Evolutionary conservation across 2,329 filamentous ascomycete species (phyloP).

Genomic region (Helotiales sp.): DNA sequence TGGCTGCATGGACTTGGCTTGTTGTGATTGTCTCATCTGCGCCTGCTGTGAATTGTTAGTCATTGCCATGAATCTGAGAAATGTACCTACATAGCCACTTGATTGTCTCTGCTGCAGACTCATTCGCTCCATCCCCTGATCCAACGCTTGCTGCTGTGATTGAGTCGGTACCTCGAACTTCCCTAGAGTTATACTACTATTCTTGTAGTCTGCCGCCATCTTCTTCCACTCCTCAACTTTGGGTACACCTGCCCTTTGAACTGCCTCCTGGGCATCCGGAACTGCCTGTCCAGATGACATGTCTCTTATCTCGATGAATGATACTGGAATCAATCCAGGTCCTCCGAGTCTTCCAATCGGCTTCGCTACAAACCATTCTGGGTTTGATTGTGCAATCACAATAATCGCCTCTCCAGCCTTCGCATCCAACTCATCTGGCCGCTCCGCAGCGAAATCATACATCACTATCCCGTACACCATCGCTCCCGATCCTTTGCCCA

Average conservation of each 20-base stretch:
- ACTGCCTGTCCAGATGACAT: constrained; percentile 87
- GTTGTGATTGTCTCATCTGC: constrained; percentile 29
- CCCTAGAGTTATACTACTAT: constrained; percentile 94
- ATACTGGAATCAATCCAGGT: constrained; percentile 92
- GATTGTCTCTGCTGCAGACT: constrained; percentile 64
- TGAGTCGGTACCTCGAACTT: constrained; percentile 70
- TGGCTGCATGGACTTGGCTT: constrained; percentile 25
- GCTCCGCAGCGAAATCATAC: constrained; percentile 93
- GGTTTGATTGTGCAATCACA: constrained; percentile 96
- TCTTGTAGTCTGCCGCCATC: constrained; percentile 99
- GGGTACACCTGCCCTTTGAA: constrained; percentile 85
- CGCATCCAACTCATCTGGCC: constrained; percentile 93
- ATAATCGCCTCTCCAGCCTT: constrained; percentile 96
- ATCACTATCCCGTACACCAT: constrained; percentile 97
- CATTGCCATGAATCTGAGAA: constrained; percentile 2
- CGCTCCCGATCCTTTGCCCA: constrained; percentile 67
- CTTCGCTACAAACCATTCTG: constrained; percentile 99
- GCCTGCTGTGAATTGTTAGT: constrained; percentile 12
- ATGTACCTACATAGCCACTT: constrained; percentile 48
- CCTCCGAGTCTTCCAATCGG: constrained; percentile 97
- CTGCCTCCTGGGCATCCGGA: constrained; percentile 78
- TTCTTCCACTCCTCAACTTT: constrained; percentile 99
- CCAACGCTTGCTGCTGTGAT: constrained; percentile 54
- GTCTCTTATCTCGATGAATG: constrained; percentile 94
- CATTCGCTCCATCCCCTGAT: constrained; percentile 75